Evolutionary conservation across 176 grass and related monocot genomes (phyloP), one percentile per base, ranked within the genome.

Genomic region (Leersia perrieri): DNA sequence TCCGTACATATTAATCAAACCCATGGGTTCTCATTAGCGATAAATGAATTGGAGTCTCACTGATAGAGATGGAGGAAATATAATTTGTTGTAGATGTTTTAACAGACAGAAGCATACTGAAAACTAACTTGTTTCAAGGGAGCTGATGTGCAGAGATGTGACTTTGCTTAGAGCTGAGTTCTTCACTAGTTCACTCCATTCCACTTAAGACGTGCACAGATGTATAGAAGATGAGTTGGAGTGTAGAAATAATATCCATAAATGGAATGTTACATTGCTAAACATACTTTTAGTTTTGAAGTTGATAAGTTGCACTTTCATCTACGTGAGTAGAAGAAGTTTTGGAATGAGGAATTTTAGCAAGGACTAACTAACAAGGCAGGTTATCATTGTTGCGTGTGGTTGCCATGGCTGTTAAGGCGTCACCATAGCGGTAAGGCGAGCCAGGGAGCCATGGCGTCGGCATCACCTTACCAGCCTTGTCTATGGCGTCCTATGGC

Each of bases 151-250:
- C 75, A 42, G 31, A 75, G 61, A 62, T 44, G 36, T 3, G 44
- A 67, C 68, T 68, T 33, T 44, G 51, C 70, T 84, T 79, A 12
- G 14, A 66, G 65, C 72, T 36, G 78, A 44, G 25, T 35, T 32
- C 16, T 65, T 65, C 15, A 3, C 42, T 35, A 25, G 12, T 65
- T 65, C 15, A 3, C 42, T 22, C 60, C 60, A 80, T 66, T 47
- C 38, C 32, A 51, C 26, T 68, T 61, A 42, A 74, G 62, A 74
- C 39, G 69, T 14, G n/a, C 11, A 64, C 40, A 42, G 70, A 76
- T 32, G 26, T 68, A 20, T 74, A 23, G 27, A 42, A 30, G 23
- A 63, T 4, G 67, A 51, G 9, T 1, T 78, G 8, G 12, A 40
- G 39, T 38, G 38, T 71, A 60, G 28, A 47, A 5, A 1, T 60